phyloP scores from a whole-genome alignment of 805 yeast species.

The Candida ipomoeae region DNA sequence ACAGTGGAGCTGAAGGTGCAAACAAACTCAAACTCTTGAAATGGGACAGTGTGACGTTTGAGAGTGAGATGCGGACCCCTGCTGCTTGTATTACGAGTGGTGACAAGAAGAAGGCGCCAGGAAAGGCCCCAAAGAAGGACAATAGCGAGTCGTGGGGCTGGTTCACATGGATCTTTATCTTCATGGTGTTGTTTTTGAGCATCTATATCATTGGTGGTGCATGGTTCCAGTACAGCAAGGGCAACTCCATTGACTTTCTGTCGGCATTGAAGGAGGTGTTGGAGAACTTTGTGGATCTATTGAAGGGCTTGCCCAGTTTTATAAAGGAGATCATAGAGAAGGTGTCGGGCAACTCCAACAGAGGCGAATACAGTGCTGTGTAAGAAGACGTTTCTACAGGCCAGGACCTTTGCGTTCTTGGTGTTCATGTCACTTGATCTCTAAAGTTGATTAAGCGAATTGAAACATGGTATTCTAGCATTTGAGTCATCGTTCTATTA shows the following conservation, averaged over 20 bases:
- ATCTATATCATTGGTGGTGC: constrained; percentile 71
- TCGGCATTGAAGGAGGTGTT: constrained; percentile 70
- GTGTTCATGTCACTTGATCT: not conserved
- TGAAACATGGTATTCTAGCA: not conserved
- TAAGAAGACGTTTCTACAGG: constrained; percentile 25
- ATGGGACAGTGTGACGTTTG: constrained; percentile 37
- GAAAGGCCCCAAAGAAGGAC: constrained; percentile 14
- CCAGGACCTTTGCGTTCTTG: not conserved
- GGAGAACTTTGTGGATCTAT: constrained; percentile 59
- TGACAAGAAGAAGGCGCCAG: constrained; percentile 25
- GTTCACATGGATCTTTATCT: constrained; percentile 76
- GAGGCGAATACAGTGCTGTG: constrained; percentile 95
- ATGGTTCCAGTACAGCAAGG: constrained; percentile 69
- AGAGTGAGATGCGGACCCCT: constrained; percentile 21
- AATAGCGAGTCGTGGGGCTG: constrained; percentile 67
- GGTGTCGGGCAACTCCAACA: constrained; percentile 54
- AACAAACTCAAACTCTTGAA: constrained; percentile 25
- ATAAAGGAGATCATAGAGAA: constrained; percentile 62
- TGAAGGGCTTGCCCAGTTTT: constrained; percentile 61
- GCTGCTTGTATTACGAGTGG: constrained; percentile 40
- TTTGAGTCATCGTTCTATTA: not conserved
- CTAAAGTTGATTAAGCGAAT: not conserved
- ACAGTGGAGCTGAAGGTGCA: constrained; percentile 18
- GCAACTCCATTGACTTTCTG: constrained; percentile 66
- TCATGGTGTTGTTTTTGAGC: constrained; percentile 64